Evolutionary conservation across 192 early-diverging fungal species (phyloP), one percentile per base, ranked within the genome.

Genomic region (Backusella morwellensis): DNA sequence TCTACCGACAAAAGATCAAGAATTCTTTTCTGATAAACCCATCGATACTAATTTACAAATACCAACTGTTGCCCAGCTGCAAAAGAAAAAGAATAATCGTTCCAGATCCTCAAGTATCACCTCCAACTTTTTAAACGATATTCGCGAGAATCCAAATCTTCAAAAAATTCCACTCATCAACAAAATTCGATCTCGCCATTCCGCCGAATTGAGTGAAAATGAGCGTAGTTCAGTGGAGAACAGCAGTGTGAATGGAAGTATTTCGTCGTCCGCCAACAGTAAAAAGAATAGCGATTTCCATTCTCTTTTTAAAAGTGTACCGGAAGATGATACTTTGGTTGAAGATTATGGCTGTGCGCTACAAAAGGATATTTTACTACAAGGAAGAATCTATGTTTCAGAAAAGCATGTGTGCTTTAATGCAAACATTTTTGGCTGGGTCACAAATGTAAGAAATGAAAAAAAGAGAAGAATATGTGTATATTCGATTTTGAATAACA

Each of bases 341-440:
- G 84, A 88, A 78, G 85, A 83, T 86, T 94, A 89, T 73, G 86
- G 87, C 0, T 96, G 95, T 68, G 95, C 95, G 0, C 78, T 93
- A 67, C 93, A 96, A 82, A 92, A 93, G 59, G 95, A 96, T 56
- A 95, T 96, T 35, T 83, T 96, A 9, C 88, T 92, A 32, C 95
- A 96, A 42, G 95, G 95, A 15, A 84, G 91, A n/a, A 76, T 96
- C 56, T 95, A 93, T 77, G 78, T 93, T 78, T 94, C 94, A 7
- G 87, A 93, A 72, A 89, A 88, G 75, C 85, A 90, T 80, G 78
- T 94, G 42, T 92, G 91, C 80, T 96, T 96, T 75, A 88, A 93
- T 81, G 88, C 91, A 63, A 93, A 93, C 68, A 93, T 96, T 74
- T 93, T 96, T 84, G 95, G 95, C 44, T 95, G 93, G 89, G 90